Evolutionary conservation across 2,329 filamentous ascomycete species (phyloP).

Genomic region (Aspergillus proliferans): DNA sequence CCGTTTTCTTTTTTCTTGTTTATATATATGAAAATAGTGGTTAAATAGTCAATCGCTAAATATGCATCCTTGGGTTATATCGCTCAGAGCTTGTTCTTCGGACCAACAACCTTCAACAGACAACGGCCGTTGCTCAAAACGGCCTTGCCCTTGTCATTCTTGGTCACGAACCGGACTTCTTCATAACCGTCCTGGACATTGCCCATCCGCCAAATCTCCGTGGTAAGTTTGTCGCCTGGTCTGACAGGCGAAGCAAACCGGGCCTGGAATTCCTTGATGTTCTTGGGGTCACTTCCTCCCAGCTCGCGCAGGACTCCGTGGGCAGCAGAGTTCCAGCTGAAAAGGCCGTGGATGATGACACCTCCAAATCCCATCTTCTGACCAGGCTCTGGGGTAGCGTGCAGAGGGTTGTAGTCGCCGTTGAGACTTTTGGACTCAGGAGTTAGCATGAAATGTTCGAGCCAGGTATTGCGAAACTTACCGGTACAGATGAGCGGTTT

Average conservation of each 20-base stretch:
- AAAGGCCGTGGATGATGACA: slow-evolving; percentile 82
- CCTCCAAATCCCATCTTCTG: slow-evolving; percentile 87
- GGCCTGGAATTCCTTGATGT: slow-evolving; percentile 82
- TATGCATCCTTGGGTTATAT: background rate
- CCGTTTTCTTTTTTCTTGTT: no score
- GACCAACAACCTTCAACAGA: slow-evolving; percentile 60
- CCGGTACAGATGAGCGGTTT: slow-evolving; percentile 71
- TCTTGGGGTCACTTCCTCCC: slow-evolving; percentile 70
- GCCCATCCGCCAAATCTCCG: slow-evolving; percentile 74
- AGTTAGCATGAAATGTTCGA: background rate
- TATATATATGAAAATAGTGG: background rate
- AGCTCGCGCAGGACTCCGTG: slow-evolving; percentile 68
- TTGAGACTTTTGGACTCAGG: slow-evolving; percentile 57
- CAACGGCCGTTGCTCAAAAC: slow-evolving; percentile 82
- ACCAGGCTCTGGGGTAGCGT: slow-evolving; percentile 78
- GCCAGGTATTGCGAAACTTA: slow-evolving; percentile 21
- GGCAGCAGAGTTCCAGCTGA: slow-evolving; percentile 73
- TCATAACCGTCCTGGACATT: slow-evolving; percentile 59
- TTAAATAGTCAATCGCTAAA: background rate
- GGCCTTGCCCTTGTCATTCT: slow-evolving; percentile 73
- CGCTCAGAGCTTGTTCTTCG: slow-evolving; percentile 58
- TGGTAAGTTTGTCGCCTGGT: slow-evolving; percentile 75
- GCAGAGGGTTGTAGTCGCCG: slow-evolving; percentile 90
- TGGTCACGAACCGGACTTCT: slow-evolving; percentile 74
- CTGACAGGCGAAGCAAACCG: slow-evolving; percentile 79